phyloP scores from a whole-genome alignment of 106 monocot genomes.

The Narthecium ossifragum region DNA sequence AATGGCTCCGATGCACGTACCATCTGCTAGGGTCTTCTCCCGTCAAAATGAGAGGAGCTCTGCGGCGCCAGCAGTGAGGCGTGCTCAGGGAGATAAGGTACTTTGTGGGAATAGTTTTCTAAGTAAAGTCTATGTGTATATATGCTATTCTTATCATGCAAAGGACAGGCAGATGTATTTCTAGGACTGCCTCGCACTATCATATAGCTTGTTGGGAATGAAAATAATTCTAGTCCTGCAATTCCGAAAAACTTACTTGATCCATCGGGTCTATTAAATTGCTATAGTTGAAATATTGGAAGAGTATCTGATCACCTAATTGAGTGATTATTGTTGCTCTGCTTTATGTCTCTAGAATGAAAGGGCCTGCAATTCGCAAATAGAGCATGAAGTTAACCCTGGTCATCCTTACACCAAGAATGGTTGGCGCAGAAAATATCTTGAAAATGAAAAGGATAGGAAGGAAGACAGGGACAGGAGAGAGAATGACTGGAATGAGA shows the following conservation, averaged over 20 bases:
- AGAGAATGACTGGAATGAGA: slow-evolving; percentile 64
- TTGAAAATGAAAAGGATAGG: slow-evolving; percentile 73
- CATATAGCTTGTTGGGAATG: no score
- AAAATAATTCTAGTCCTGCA: no score
- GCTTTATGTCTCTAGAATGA: slow-evolving; percentile 49
- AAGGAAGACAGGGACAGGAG: slow-evolving; percentile 66
- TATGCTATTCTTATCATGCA: background rate
- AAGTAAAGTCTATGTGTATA: background rate
- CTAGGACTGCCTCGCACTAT: no score
- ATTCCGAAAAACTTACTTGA: no score
- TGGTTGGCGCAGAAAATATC: slow-evolving; percentile 47
- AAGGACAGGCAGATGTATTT: no score
- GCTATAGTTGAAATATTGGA: background rate
- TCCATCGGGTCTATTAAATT: no score
- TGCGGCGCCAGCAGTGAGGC: slow-evolving; percentile 27
- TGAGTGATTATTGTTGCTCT: background rate
- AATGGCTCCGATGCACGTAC: slow-evolving; percentile 26
- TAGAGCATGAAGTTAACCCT: slow-evolving; percentile 69
- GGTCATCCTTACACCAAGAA: slow-evolving; percentile 69
- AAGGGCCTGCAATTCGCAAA: slow-evolving; percentile 29
- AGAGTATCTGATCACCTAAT: no score
- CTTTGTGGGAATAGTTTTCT: background rate
- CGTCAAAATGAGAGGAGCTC: slow-evolving; percentile 55
- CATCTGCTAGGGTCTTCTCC: slow-evolving; percentile 32
- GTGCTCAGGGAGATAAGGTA: slow-evolving; percentile 44